Conservation (phyloP, 2,329 filamentous ascomycete species). For the Botrytis porri region DNA sequence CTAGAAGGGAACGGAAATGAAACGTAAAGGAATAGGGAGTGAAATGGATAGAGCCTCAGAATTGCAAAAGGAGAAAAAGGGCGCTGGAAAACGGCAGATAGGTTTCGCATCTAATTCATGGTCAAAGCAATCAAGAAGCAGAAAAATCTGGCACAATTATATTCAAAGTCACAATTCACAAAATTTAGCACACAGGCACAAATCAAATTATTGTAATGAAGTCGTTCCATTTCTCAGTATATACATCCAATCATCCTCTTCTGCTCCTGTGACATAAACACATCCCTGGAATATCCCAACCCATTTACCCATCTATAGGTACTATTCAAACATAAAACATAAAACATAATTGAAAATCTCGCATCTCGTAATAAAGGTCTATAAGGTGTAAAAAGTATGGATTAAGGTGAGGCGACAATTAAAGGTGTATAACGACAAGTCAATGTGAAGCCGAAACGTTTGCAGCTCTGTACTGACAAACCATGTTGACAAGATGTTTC, state of each 20-base stretch:
- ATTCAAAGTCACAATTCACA: neutral
- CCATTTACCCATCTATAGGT: slow-evolving; percentile 17
- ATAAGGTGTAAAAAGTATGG: slow-evolving; percentile 16
- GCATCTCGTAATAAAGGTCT: slow-evolving; percentile 19
- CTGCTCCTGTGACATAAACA: slow-evolving; percentile 7
- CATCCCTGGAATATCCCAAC: slow-evolving; percentile 17
- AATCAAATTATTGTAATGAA: slow-evolving; percentile 7
- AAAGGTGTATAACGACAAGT: slow-evolving; percentile 11
- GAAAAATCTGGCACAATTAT: too few species aligned
- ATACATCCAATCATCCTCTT: slow-evolving; percentile 14
- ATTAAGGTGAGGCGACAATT: slow-evolving; percentile 16
- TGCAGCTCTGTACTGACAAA: neutral
- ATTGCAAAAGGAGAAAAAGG: neutral
- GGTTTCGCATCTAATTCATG: neutral
- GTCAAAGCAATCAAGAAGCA: neutral
- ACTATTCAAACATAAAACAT: slow-evolving; percentile 16
- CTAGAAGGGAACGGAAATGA: neutral
- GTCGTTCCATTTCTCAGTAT: slow-evolving; percentile 18
- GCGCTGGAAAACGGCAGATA: neutral
- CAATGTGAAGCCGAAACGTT: neutral
- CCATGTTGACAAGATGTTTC: neutral
- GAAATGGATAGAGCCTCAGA: neutral
- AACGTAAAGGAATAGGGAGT: neutral
- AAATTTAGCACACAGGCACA: neutral
- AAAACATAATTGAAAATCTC: slow-evolving; percentile 15